Conservation (phyloP, 148 eudicot species). For the Pouteria glomerata region DNA sequence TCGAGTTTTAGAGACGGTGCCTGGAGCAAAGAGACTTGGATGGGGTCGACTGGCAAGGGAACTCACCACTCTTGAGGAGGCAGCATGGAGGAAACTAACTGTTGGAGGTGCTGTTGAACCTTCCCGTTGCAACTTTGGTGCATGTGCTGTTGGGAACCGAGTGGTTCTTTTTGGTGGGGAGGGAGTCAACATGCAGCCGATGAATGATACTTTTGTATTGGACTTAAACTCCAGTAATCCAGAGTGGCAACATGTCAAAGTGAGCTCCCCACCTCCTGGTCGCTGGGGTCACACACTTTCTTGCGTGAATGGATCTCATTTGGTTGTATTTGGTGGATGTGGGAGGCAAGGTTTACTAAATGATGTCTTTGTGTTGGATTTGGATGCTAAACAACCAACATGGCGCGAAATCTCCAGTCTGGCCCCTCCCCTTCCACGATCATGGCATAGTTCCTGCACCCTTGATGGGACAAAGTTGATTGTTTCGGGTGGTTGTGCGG, state of each 20-base stretch:
- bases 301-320: conserved; percentile 73
- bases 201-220: conserved; percentile 92
- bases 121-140: conserved; percentile 94
- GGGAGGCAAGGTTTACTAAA: conserved; percentile 84
- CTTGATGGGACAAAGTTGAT: conserved; percentile 90
- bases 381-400: conserved; percentile 83
- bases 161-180: conserved; percentile 93
- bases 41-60: conserved; percentile 94
- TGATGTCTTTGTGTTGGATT: conserved; percentile 80
- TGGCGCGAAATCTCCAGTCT: conserved; percentile 96
- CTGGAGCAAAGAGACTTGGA: conserved; percentile 84
- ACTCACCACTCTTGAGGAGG: conserved; percentile 89
- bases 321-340: conserved; percentile 92
- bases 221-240: conserved; percentile 72
- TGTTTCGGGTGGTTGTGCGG: conserved; percentile 96
- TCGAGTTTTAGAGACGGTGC: conserved; percentile 71
- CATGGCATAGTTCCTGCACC: conserved; percentile 98
- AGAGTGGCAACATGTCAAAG: conserved; percentile 82
- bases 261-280: conserved; percentile 95
- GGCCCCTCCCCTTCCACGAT: conserved; percentile 90
- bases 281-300: conserved; percentile 96
- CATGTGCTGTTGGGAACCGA: conserved; percentile 93
- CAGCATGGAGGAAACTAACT: conserved; percentile 81
- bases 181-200: conserved; percentile 91
- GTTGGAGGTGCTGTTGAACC: conserved; percentile 95